phyloP scores from a whole-genome alignment of 148 eudicot genomes.

The Vaccinium myrtillus region DNA sequence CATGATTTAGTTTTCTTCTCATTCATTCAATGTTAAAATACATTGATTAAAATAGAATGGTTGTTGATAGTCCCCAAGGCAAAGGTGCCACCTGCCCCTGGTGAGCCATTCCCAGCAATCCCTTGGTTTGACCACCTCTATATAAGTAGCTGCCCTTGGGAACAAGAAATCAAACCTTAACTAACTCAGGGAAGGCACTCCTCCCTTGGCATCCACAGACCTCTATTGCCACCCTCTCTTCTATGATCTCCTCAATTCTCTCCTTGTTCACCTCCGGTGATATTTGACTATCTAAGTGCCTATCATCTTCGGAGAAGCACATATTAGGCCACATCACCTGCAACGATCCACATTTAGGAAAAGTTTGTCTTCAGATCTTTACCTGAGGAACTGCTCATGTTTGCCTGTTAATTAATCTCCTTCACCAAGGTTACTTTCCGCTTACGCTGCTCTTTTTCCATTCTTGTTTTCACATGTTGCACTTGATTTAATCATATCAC shows the following conservation, averaged over 20 bases:
- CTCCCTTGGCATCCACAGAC: background rate
- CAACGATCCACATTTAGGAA: background rate
- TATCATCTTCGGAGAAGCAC: background rate
- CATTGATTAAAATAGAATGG: no score
- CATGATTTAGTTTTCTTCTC: background rate
- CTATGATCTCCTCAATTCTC: background rate
- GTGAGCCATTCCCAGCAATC: background rate
- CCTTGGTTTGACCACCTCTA: background rate
- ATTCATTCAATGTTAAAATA: background rate
- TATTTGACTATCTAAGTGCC: background rate
- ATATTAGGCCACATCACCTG: background rate
- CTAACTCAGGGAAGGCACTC: background rate
- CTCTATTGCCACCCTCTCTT: background rate
- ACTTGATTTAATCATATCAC: background rate
- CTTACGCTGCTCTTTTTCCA: background rate
- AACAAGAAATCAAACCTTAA: background rate
- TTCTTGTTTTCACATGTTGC: background rate
- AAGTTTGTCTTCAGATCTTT: background rate
- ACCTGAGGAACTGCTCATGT: background rate
- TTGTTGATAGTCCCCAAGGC: background rate
- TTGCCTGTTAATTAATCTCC: conserved; percentile 1
- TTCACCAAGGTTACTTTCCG: background rate
- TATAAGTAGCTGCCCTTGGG: background rate
- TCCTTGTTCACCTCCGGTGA: background rate
- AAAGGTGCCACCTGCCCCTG: background rate